These are phyloP conservation scores for Penicillium sp. DNA, from an alignment of 2,329 filamentous ascomycete genomes.

Conservation along the genomic window DNA sequence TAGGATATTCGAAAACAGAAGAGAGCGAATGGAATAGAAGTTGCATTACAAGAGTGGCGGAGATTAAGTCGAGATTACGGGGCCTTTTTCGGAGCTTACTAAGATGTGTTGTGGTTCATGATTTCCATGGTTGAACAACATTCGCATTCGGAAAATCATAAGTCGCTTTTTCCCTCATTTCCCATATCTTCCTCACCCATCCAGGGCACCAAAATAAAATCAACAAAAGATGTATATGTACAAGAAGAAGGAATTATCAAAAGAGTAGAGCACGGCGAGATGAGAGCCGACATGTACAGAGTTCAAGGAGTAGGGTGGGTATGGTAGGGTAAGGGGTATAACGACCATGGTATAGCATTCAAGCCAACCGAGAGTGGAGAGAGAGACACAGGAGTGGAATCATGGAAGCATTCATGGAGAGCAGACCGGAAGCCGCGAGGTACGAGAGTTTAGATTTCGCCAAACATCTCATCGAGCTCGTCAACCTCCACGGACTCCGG, in stretches of 20 bases:
- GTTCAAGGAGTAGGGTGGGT: constrained; percentile 9
- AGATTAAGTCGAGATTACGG: not conserved
- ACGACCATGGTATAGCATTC: constrained; percentile 11
- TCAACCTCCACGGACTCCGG: constrained; percentile 89
- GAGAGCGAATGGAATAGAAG: not conserved
- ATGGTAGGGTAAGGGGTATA: constrained; percentile 8
- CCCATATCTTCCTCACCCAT: constrained; percentile 18
- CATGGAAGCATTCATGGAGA: not conserved
- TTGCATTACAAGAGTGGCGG: constrained; percentile 1
- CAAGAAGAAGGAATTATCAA: constrained; percentile 19
- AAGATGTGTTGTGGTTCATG: not conserved
- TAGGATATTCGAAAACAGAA: not conserved
- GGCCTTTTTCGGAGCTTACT: not conserved
- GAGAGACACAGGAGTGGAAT: constrained; percentile 7
- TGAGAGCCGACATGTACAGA: constrained; percentile 20
- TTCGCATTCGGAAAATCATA: not conserved
- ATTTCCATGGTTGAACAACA: not conserved
- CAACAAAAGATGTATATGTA: constrained; percentile 22
- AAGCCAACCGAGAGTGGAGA: constrained; percentile 18
- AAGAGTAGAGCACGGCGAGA: constrained; percentile 9
- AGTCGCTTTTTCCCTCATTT: constrained; percentile 10
- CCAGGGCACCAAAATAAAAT: constrained; percentile 17
- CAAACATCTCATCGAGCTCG: constrained; percentile 83
- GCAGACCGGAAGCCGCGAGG: constrained; percentile 1
- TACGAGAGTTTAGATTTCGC: constrained; percentile 55